Base-by-base conservation (phyloP, 305 asterid species). In the Petunia hybrid region DNA sequence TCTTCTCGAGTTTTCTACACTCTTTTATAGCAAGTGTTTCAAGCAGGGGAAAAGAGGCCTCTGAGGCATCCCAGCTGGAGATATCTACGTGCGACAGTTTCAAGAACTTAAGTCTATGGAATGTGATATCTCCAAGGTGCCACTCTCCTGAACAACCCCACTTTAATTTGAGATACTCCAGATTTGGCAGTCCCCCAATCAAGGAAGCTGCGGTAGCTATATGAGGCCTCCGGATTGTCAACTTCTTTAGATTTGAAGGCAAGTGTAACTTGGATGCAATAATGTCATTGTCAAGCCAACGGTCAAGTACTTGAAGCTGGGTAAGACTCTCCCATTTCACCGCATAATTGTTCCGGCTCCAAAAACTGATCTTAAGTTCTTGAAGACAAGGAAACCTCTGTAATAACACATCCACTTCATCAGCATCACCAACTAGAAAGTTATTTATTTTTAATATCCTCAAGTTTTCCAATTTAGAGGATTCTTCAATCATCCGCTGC, bases 1-100 rank as follows among this genome's bases (percentile, higher is more conserved):
- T 69, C 40, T 4, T n/a, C 76, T 16, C 1, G 0, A 69, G 56
- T 0, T 0, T 0, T 0, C 1, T 0, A 16, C 39, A 16, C 4
- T 0, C 0, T 42, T 0, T 68, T 68, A 63, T 61, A 10, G 31
- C 74, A 7, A 78, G 75, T 63, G 56, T 40, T 43, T 78, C 64
- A 14, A 78, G 81, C 16, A 43, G 42, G 53, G 75, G 81, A 46
- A 78, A 63, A 0, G 81, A 62, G 42, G 43, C 81, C 42, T 62
- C 81, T 1, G 63, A 78, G 57, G 51, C 63, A 42, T 42, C 13
- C 74, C 81, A 78, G 8, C 35, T 12, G 43, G 41, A 42, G 6
- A 35, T 62, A 5, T 0, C 0, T 46, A 5, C 5, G 0, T 0
- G 0, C 4, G 0, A 9, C 51, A 77, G 39, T 61, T 77, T 61